phyloP scores from a whole-genome alignment of 345 rosid species.

The Salix arbutifolia region DNA sequence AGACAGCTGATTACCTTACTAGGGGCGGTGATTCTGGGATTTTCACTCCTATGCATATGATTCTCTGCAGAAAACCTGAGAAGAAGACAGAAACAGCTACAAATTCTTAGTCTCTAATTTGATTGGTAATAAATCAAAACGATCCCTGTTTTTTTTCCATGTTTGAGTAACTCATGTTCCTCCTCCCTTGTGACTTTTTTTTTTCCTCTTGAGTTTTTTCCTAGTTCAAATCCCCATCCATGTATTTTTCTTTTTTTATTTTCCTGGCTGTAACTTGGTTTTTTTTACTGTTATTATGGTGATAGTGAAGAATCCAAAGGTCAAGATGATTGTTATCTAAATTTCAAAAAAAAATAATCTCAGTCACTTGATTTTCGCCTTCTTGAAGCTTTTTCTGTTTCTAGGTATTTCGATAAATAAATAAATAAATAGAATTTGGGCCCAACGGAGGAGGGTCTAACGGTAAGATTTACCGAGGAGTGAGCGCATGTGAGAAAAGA shows the following conservation, averaged over 20 bases:
- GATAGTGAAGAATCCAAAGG: constrained; percentile 5
- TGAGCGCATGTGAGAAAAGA: not conserved
- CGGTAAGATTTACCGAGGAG: not conserved
- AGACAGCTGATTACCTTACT: constrained; percentile 76
- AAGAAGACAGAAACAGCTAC: constrained; percentile 1
- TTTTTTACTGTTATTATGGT: not conserved
- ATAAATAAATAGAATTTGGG: not conserved
- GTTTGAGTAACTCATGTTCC: constrained; percentile 4
- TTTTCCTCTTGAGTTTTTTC: not conserved
- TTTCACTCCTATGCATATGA: constrained; percentile 92
- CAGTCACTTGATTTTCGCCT: not conserved
- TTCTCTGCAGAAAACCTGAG: constrained; percentile 82
- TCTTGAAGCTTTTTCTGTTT: too few species aligned
- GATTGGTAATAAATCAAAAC: not conserved
- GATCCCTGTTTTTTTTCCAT: not conserved
- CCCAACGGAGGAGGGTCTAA: not conserved
- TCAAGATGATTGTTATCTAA: not conserved
- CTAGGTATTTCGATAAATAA: not conserved
- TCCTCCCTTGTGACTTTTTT: constrained; percentile 9
- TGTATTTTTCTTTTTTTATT: constrained; percentile 15
- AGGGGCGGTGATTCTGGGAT: constrained; percentile 85
- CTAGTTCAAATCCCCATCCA: constrained; percentile 2
- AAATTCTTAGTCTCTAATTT: constrained; percentile 14
- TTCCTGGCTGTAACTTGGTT: constrained; percentile 4
- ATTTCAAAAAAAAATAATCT: not conserved